Evolutionary conservation across 1,284 basidiomycete species (phyloP), one percentile per base, ranked within the genome.

Genomic region (Malassezia dermatis): DNA sequence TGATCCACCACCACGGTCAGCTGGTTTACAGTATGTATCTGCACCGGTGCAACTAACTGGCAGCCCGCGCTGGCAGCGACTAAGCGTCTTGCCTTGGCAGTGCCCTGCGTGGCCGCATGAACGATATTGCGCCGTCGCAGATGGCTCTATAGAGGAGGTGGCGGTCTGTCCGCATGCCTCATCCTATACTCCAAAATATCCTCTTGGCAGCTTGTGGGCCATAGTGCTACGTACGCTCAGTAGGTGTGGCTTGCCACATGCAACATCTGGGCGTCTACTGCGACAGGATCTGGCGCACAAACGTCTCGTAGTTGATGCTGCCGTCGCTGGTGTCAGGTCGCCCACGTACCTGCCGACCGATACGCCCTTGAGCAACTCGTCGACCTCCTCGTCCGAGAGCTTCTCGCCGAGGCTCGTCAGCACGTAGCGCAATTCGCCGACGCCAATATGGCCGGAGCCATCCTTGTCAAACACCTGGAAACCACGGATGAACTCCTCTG

Each of bases 381-480:
- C 93, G 19, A 96, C 93, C 78, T 98, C 93, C 63, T 93, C 89
- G 73, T 96, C 90, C 19, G 84, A 79, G 86, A 98, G 89, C 81
- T 96, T 94, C 81, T 96, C 91, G 15, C 91, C 91, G 3, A 96
- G 81, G 72, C 89, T 88, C 13, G 91, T 96, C 40, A 96, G 81
- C 37, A 95, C 89, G 76, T 96, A 96, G 76, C 89, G 82, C 62
- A 96, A 81, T 77, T 83, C 81, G 48, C 90, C 90, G 24, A 86
- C 89, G 50, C 89, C 89, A 69, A 96, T 96, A 78, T 86, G 89
- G 0, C 93, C 93, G 68, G 94, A 94, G 40, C 89, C 89, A 61
- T 94, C 90, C 78, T 95, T 95, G 78, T 96, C 93, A 65, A 98
- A 98, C 17, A 98, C 93, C 73, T 96, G 91, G 82, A 98, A 98